Base-by-base conservation (phyloP, 2,329 filamentous ascomycete species). In the Aspergillus brasiliensis region DNA sequence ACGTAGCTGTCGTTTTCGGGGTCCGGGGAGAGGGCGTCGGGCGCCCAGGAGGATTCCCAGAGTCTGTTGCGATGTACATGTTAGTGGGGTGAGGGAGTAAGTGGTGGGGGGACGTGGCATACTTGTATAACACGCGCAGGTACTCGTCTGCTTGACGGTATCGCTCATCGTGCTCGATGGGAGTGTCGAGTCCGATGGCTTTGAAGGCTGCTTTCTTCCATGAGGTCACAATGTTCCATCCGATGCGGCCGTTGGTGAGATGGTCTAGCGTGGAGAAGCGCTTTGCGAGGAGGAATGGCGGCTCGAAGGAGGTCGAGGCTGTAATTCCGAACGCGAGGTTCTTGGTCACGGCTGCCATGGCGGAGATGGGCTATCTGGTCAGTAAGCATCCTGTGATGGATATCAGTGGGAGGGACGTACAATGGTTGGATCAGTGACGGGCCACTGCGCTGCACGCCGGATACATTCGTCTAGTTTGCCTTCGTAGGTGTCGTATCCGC, bases 331-430 rank as follows among this genome's bases (percentile, higher is more conserved):
- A 88, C 0, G 81, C 78, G 2, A 89, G 75, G 53, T 86, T 86
- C 73, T 86, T 88, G 0, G 86, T 88, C 28, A 87, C 86, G 0
- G 86, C 85, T 3, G 86, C 86, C 86, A 89, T 89, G 31, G 86
- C 86, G 2, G 81, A 82, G 57, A 88, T 86, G 2, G 85, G 84
- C 83, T 86, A 56, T 3, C 3, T 1, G 13, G 34, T 57, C 21
- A 52, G 55, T 34, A 34, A 13, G 13, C 31, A 34, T 37, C 34
- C 5, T 21, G 13, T 15, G 23, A 23, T 34, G 34, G 4, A 13
- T 8, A 8, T 21, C 19, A 8, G 13, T 7, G 5, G 42, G 42
- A 61, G 13, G 59, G 53, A 75, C 82, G 65, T 68, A 86, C 84
- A 67, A 88, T 88, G 0, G 83, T 83, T 0, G 87, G 87, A 67